phyloP scores from a whole-genome alignment of 1,284 basidiomycete genomes.

The Coriolopsis trogii region DNA sequence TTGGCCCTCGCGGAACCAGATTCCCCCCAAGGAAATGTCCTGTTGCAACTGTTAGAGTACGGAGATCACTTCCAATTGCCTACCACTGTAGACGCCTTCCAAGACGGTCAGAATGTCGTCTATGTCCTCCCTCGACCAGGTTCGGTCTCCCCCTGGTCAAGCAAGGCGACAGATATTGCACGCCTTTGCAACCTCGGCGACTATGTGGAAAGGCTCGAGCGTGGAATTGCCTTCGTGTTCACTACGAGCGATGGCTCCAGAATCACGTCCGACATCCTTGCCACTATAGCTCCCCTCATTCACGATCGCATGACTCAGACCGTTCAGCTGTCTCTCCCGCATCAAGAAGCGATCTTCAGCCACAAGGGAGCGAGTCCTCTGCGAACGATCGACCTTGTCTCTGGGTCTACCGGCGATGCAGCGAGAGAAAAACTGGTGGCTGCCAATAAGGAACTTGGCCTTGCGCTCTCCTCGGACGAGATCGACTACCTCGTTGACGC shows the following conservation, averaged over 20 bases:
- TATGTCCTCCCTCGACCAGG: conserved; percentile 83
- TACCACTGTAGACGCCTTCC: conserved; percentile 46
- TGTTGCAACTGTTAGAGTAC: conserved; percentile 84
- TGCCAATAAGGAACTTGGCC: conserved; percentile 87
- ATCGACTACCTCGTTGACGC: conserved; percentile 93
- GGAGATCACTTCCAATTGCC: conserved; percentile 75
- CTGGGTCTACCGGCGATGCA: conserved; percentile 31
- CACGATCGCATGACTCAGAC: conserved; percentile 98
- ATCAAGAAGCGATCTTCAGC: conserved; percentile 69
- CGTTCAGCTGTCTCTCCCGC: conserved; percentile 61
- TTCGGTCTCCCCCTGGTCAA: conserved; percentile 93
- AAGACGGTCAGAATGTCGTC: conserved; percentile 48
- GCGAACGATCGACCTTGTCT: conserved; percentile 65
- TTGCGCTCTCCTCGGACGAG: conserved; percentile 90
- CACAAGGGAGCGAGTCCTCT: conserved; percentile 72
- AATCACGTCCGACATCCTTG: conserved; percentile 48
- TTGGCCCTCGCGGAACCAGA: conserved; percentile 47
- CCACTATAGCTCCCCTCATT: conserved; percentile 65
- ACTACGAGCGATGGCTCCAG: conserved; percentile 43
- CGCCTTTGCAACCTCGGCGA: conserved; percentile 78
- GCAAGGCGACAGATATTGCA: conserved; percentile 97
- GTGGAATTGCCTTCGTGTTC: conserved; percentile 80
- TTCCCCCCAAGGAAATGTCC: conserved; percentile 54
- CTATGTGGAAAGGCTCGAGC: conserved; percentile 81
- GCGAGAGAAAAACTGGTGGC: conserved; percentile 65